Evolutionary conservation across 768 basidiomycete species (phyloP).

Genomic region (Pleurotus tuoliensis): DNA sequence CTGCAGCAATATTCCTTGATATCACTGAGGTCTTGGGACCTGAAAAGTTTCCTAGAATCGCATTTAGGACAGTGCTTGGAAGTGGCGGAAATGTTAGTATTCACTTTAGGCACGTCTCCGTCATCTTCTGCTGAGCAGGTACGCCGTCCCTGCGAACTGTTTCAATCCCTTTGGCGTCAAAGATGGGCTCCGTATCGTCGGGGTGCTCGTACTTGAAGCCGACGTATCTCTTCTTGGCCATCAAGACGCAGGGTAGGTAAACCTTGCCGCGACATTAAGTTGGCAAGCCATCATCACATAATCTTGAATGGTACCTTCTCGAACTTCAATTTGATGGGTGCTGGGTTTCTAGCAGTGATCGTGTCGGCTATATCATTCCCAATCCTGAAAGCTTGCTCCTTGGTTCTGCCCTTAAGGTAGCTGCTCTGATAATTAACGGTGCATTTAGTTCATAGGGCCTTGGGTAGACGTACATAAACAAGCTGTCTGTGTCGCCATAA

Average conservation of each 20-base stretch:
- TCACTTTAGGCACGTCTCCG: conserved; percentile 85
- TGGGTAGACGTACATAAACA: conserved; percentile 61
- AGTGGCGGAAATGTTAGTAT: conserved; percentile 12
- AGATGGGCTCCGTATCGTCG: conserved; percentile 72
- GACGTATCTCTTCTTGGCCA: conserved; percentile 98
- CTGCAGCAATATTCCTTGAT: conserved; percentile 85
- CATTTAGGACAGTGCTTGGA: background rate
- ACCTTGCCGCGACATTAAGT: conserved; percentile 46
- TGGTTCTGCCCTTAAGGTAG: conserved; percentile 84
- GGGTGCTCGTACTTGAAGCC: conserved; percentile 91
- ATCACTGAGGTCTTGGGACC: conserved; percentile 81
- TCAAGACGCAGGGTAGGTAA: conserved; percentile 89
- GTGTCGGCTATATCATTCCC: conserved; percentile 90
- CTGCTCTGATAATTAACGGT: conserved; percentile 19
- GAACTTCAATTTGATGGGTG: conserved; percentile 93
- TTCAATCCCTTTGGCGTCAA: conserved; percentile 98
- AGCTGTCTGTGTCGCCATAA: conserved; percentile 96
- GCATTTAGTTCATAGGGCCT: background rate
- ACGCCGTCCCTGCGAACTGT: conserved; percentile 93
- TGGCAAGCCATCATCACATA: background rate
- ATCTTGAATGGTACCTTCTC: conserved; percentile 68
- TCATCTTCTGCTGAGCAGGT: conserved; percentile 88
- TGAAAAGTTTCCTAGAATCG: conserved; percentile 73
- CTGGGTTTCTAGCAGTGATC: conserved; percentile 83
- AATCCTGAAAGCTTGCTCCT: conserved; percentile 89